These are phyloP conservation scores for Fraxinus dipetala DNA, from an alignment of 305 asterid genomes.

Conservation along the genomic window DNA sequence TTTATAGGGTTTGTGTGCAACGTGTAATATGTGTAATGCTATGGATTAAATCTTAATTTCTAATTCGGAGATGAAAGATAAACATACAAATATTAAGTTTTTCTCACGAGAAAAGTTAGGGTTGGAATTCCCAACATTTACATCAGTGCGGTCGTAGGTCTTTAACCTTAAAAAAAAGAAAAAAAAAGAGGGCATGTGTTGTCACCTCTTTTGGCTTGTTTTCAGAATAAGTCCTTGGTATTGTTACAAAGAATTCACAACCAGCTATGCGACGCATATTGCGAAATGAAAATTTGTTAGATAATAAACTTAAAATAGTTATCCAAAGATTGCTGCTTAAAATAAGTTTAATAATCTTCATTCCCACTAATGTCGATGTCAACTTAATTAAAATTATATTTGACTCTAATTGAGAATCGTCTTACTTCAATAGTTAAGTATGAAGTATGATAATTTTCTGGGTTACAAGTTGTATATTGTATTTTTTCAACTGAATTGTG, in stretches of 20 bases:
- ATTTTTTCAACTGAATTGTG: neutral
- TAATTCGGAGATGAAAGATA: neutral
- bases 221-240: neutral
- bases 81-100: no score
- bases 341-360: no score
- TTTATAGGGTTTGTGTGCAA: neutral
- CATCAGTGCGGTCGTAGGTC: no score
- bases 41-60: neutral
- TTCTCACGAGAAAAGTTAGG: no score
- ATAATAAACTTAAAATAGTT: no score
- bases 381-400: no score
- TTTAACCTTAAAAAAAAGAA: no score
- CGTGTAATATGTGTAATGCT: neutral
- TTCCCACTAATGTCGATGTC: neutral
- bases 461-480: neutral
- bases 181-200: no score
- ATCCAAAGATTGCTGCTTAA: neutral
- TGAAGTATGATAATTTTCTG: no score
- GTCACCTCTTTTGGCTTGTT: neutral
- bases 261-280: neutral
- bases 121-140: no score
- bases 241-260: neutral
- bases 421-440: neutral
- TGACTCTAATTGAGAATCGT: neutral
- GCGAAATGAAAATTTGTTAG: neutral